These are phyloP conservation scores for Dactylellina cionopaga DNA, from an alignment of 2,329 filamentous ascomycete species.

Conservation along the genomic window DNA sequence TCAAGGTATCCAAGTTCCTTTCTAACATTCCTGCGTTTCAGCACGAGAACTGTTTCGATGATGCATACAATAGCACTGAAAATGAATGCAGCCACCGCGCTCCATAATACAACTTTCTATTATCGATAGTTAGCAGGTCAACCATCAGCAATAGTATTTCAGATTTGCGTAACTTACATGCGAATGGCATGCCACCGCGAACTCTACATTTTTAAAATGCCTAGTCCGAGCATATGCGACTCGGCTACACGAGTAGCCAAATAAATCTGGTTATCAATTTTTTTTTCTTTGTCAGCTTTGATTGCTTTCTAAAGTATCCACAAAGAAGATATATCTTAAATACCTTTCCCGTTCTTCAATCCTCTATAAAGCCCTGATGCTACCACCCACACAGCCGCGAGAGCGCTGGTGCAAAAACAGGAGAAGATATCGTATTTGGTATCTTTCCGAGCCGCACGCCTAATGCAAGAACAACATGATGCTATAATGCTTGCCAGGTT, in stretches of 20 bases:
- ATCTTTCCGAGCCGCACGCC: not conserved
- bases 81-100: conserved; percentile 18
- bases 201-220: conserved; percentile 42
- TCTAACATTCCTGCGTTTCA: conserved; percentile 21
- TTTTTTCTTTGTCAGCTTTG: not conserved
- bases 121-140: not conserved
- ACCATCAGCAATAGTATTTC: not conserved
- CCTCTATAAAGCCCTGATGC: conserved; percentile 26
- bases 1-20: conserved; percentile 40
- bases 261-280: conserved; percentile 25
- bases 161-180: conserved; percentile 39
- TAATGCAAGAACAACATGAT: conserved; percentile 32
- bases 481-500: conserved; percentile 19
- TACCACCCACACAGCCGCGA: conserved; percentile 16
- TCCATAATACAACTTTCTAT: conserved; percentile 37
- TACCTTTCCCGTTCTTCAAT: conserved; percentile 37
- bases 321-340: not conserved
- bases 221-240: conserved; percentile 30
- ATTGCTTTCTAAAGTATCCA: not conserved
- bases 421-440: conserved; percentile 25
- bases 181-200: conserved; percentile 29
- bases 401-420: conserved; percentile 12
- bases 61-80: conserved; percentile 19
- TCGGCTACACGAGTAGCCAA: conserved; percentile 39
- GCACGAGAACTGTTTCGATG: conserved; percentile 8